A percentile compares a stretch with the other conserved stretches of the same genome.
These are phyloP conservation scores for Dothistroma pini DNA, from an alignment of 2,329 filamentous ascomycete species.

Conservation along the genomic window DNA sequence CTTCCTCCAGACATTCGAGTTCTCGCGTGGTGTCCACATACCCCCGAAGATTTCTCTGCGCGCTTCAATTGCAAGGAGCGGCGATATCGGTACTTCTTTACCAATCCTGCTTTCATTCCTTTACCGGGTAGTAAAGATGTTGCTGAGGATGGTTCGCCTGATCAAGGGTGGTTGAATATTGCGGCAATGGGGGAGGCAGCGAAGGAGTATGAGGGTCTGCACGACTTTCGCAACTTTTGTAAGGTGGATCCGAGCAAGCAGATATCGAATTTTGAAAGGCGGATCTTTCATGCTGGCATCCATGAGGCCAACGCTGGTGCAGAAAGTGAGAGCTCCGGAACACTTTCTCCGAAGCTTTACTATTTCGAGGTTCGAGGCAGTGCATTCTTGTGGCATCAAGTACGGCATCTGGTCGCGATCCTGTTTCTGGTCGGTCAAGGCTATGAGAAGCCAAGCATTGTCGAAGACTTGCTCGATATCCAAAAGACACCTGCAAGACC, in stretches of 20 bases:
- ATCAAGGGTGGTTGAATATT: slow-evolving; percentile 75
- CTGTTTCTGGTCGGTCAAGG: slow-evolving; percentile 92
- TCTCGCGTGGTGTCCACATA: slow-evolving; percentile 86
- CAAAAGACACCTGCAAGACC: slow-evolving; percentile 69
- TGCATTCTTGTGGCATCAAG: slow-evolving; percentile 97
- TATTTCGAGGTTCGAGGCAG: slow-evolving; percentile 84
- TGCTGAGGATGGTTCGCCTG: slow-evolving; percentile 50
- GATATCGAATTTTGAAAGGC: slow-evolving; percentile 74
- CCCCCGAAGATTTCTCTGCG: slow-evolving; percentile 77
- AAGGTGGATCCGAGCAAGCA: slow-evolving; percentile 89
- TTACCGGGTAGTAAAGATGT: slow-evolving; percentile 39
- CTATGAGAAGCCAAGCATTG: slow-evolving; percentile 69
- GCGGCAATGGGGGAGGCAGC: slow-evolving; percentile 81
- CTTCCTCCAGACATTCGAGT: slow-evolving; percentile 86
- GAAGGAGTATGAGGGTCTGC: slow-evolving; percentile 70
- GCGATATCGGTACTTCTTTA: slow-evolving; percentile 96
- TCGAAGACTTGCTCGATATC: slow-evolving; percentile 72
- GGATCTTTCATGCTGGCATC: slow-evolving; percentile 77
- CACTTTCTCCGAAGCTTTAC: slow-evolving; percentile 64
- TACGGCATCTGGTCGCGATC: slow-evolving; percentile 86
- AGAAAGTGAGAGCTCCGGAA: slow-evolving; percentile 3
- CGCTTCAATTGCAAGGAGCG: slow-evolving; percentile 90
- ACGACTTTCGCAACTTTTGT: slow-evolving; percentile 97
- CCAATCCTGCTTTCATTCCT: slow-evolving; percentile 80
- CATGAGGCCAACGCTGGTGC: slow-evolving; percentile 53